Conservation (phyloP, 2,329 filamentous ascomycete species). For the Colletotrichum sublineola region DNA sequence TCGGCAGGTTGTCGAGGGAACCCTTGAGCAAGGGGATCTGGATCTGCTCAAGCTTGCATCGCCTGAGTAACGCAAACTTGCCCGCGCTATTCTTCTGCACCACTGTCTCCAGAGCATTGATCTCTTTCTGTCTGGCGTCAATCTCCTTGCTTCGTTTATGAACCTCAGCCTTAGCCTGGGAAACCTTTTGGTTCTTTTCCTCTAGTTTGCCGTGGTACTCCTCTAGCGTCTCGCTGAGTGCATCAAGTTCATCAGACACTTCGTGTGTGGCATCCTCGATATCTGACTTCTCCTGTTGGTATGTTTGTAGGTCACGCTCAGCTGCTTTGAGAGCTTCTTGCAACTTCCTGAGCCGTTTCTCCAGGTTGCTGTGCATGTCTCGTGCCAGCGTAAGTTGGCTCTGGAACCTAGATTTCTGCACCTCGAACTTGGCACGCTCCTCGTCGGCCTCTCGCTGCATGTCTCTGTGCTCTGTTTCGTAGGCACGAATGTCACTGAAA, state of each 20-base stretch:
- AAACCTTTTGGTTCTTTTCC: constrained; percentile 80
- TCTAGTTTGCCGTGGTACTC: constrained; percentile 76
- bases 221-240: constrained; percentile 79
- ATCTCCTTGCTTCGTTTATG: constrained; percentile 88
- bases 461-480: constrained; percentile 92
- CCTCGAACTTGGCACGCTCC: constrained; percentile 87
- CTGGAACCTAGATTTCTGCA: constrained; percentile 83
- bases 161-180: constrained; percentile 82
- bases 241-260: constrained; percentile 81
- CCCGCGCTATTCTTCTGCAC: constrained; percentile 87
- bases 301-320: constrained; percentile 75
- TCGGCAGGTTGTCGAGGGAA: constrained; percentile 87
- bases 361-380: constrained; percentile 67
- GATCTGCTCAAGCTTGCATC: constrained; percentile 95
- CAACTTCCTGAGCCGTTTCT: constrained; percentile 76
- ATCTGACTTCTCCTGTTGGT: constrained; percentile 78
- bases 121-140: constrained; percentile 78
- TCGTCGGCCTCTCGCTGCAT: constrained; percentile 90
- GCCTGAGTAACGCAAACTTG: constrained; percentile 86
- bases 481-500: constrained; percentile 90
- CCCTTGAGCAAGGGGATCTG: constrained; percentile 82
- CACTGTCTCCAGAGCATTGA: constrained; percentile 84
- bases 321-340: constrained; percentile 76
- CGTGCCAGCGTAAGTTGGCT: constrained; percentile 71
- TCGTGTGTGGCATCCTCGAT: constrained; percentile 81